Evolutionary conservation across 2,329 filamentous ascomycete species (phyloP), one percentile per base, ranked within the genome.

Genomic region (Calycina herbarum): DNA sequence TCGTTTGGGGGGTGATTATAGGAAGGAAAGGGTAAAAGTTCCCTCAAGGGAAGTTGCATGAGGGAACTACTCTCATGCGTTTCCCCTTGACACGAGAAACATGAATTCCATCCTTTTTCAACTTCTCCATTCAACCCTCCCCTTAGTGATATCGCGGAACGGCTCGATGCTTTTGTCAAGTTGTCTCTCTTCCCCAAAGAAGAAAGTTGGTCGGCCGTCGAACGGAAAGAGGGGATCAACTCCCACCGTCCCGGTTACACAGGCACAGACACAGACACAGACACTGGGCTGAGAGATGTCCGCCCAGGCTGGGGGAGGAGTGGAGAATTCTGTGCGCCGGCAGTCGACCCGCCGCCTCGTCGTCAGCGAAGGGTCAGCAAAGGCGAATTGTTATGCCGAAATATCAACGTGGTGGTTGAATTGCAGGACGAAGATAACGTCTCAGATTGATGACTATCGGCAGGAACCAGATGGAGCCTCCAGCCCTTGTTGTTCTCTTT

Each of bases 301-400:
- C n/a, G 40, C 40, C 40, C 42, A 20, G 42, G 5, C 42, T 45
- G 15, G 20, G 20, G 20, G 20, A 20, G 20, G 20, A 13, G 6
- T 7, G 27, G 27, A 29, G 27, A 29, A 29, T 51, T 24, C 45
- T 51, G 45, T 51, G 8, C n/a, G 20, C 45, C 45, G 45, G 45
- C 45, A 51, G 45, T 51, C 45, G n/a, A 51, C 45, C 45, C 45
- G 45, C 11, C 45, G 45, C n/a, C n/a, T 51, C 45, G n/a, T 51
- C 45, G 20, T 24, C 45, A 20, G 45, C n/a, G 45, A 24, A 51
- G 45, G 45, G 45, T 51, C 45, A 51, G 45, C 45, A 51, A 51
- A 24, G 45, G 45, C 17, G n/a, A 51, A 24, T 51, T 51, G 45
- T 51, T 51, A 24, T 51, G 7, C 45, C 45, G 45, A 20, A 20